These are phyloP conservation scores for Leccinum subtestaceum DNA, from an alignment of 768 basidiomycete genomes.

Conservation along the genomic window DNA sequence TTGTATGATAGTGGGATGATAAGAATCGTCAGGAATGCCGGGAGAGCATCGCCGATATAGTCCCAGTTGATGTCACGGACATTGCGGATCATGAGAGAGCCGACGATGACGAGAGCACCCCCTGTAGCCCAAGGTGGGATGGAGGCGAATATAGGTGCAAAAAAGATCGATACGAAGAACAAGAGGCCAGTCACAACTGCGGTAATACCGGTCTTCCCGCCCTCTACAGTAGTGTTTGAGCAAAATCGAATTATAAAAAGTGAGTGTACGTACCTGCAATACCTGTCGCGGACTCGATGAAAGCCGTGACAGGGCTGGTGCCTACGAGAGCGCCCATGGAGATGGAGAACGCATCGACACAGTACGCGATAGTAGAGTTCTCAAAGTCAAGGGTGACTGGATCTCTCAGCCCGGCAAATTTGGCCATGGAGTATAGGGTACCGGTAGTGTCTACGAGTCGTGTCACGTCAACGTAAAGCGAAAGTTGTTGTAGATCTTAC, in stretches of 20 bases:
- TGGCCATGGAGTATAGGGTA: constrained; percentile 88
- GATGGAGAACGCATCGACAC: constrained; percentile 78
- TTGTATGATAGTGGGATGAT: constrained; percentile 79
- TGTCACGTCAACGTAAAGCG: background rate
- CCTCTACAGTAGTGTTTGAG: constrained; percentile 48
- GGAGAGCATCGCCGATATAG: constrained; percentile 83
- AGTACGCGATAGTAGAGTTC: constrained; percentile 77
- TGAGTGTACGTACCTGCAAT: constrained; percentile 51
- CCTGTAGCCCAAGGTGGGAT: constrained; percentile 89
- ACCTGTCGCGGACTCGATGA: constrained; percentile 80
- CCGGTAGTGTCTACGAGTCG: constrained; percentile 44
- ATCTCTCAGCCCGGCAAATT: constrained; percentile 81
- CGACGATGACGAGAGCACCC: constrained; percentile 80
- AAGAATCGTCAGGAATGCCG: constrained; percentile 79
- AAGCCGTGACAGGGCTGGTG: constrained; percentile 79
- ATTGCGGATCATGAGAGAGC: constrained; percentile 87
- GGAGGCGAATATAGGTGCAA: constrained; percentile 84
- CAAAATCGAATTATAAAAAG: background rate
- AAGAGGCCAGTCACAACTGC: constrained; percentile 68
- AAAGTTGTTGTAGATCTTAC: constrained; percentile 35
- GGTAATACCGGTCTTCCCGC: constrained; percentile 83
- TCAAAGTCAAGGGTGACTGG: constrained; percentile 86
- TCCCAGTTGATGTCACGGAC: constrained; percentile 88
- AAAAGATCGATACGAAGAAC: constrained; percentile 85
- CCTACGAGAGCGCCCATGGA: constrained; percentile 80